Evolutionary conservation across 140 eudicot genomes (phyloP), one percentile per base, ranked within the genome.

Genomic region (Senecio squalidus): DNA sequence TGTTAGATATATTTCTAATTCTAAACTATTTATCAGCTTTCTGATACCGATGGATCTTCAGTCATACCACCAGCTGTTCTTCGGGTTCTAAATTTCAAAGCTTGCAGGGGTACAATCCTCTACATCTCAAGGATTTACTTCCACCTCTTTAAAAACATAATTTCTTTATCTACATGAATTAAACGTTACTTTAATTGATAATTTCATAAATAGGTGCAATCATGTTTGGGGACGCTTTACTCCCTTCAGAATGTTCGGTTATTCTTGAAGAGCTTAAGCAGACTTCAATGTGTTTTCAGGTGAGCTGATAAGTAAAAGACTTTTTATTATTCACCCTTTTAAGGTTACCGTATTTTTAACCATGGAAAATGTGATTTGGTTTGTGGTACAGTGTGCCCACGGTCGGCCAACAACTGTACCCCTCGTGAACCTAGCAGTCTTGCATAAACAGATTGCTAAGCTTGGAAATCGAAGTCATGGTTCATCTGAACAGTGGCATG

Each of bases 381-480:
- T 67, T 69, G 45, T 68, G 64, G 24, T 31, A 16, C 72, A 93
- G 99, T 93, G 99, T 93, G 99, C 99, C 59, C 99, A 93, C 69
- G 99, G 96, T 36, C 84, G 99, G 27, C 99, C 99, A 27, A 93
- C 99, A 41, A 93, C 95, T 6, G 99, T 69, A 9, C 95, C 96
- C 52, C 84, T 93, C 8, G 90, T 93, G 65, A 68, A 88, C 80
- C 66, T 93, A 56, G 75, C 74, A 44, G 72, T 64, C 51, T 75
- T 92, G 82, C 96, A 77, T 58, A 73, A 79, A 68, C 87, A 82
- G 83, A 81, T 92, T 40, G 73, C 62, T 7, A 82, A 78, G 70
- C 95, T 87, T 61, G 84, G 74, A 55, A 64, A 40, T 26, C 18
- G 74, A 62, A 70, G 57, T 48, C 68, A 26, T 36, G 71, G 53